Base-by-base conservation (phyloP, 177 flowering plant species). In the Vitis hybrid region DNA sequence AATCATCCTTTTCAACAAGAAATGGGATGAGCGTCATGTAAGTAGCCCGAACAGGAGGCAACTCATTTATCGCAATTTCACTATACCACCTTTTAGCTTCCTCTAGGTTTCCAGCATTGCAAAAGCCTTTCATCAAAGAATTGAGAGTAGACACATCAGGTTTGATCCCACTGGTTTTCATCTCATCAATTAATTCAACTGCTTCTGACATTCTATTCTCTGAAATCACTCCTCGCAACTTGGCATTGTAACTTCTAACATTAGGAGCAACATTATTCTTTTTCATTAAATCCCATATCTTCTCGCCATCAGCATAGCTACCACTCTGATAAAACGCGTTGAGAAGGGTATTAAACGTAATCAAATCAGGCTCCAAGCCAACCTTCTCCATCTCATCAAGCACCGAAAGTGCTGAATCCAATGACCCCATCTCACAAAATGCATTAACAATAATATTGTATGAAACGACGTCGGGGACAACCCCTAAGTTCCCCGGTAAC, bases 271-370 rank as follows among this genome's bases (percentile, higher is more conserved):
- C 52, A 61, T 69, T 72, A 58, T 66, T 74, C 51, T 55, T 65
- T 46, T 68, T 74, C 90, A 90, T 88, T 65, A 46, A 19, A 5
- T 4, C 72, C 91, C 89, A 86, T 30, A 85, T 62, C 62, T 69
- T 80, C 66, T 86, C 89, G 15, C 80, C 90, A 17, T 79, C 88
- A 11, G 18, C 13, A 40, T 81, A 77, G 50, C 68, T 65, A 15
- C 68, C 72, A 9, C 70, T 68, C 12, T 55, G 52, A 70, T 83
- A 85, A 51, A 82, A 76, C 12, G 56, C 77, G 48, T 71, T 58
- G 1, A 90, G 50, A 21, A 90, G 79, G 2, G 80, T 78, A 73
- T 82, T 87, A 64, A 78, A 90, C 2, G 87, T 80, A 57, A 86
- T 46, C 72, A 72, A 50, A 80, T 82, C 65, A 1, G 91, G 86